Conservation (phyloP, 2,329 filamentous ascomycete genomes). For the Alternaria gansuensis region DNA sequence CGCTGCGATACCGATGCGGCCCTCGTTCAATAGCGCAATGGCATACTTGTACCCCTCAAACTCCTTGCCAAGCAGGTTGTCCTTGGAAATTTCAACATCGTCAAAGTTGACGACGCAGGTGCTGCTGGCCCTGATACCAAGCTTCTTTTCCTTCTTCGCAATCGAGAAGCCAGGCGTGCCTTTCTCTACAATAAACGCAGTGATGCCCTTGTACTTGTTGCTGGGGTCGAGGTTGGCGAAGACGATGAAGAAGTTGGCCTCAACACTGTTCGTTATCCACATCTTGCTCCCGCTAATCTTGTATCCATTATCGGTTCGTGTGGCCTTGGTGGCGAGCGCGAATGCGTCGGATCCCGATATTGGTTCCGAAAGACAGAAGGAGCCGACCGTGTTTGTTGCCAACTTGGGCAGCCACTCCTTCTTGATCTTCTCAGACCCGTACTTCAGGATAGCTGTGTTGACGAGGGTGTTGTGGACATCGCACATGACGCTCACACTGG, state of each 20-base stretch:
- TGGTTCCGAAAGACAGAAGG: constrained; percentile 92
- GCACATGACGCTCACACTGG: constrained; percentile 91
- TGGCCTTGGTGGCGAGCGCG: constrained; percentile 89
- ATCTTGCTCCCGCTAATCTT: constrained; percentile 93
- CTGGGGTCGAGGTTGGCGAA: constrained; percentile 94
- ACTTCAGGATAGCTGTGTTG: constrained; percentile 91
- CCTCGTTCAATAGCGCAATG: constrained; percentile 92
- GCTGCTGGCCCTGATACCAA: constrained; percentile 93
- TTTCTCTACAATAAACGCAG: constrained; percentile 95
- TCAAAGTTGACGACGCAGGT: constrained; percentile 98
- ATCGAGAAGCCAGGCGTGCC: constrained; percentile 87
- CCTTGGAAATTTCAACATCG: constrained; percentile 88
- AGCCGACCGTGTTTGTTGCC: constrained; percentile 86
- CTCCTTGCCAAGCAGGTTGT: constrained; percentile 85
- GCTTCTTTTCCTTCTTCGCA: constrained; percentile 99
- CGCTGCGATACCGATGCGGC: constrained; percentile 95
- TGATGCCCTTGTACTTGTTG: constrained; percentile 96
- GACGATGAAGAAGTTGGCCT: constrained; percentile 94
- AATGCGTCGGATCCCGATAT: constrained; percentile 96
- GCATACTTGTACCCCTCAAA: constrained; percentile 98
- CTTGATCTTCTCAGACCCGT: constrained; percentile 78
- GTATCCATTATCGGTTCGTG: constrained; percentile 83
- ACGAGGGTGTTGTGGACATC: constrained; percentile 99
- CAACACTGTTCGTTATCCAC: constrained; percentile 99
- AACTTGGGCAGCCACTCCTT: constrained; percentile 89